These are phyloP conservation scores for Blastocladiella emersonii DNA, from an alignment of 371 early-diverging fungal genomes.

Conservation along the genomic window DNA sequence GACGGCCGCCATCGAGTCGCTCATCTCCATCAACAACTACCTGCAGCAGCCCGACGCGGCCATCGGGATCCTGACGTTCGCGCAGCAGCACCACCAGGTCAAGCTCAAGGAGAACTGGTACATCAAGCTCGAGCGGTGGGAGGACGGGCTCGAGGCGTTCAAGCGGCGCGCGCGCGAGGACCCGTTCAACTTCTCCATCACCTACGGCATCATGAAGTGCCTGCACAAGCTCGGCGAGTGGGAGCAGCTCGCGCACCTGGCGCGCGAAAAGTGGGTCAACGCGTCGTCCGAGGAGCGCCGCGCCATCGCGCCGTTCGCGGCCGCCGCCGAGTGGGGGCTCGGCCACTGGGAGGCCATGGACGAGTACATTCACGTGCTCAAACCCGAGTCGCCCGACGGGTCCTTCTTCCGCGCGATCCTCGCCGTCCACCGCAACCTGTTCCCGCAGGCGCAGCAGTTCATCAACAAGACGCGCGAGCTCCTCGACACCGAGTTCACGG, in stretches of 20 bases:
- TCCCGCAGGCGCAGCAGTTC: slow-evolving; percentile 50
- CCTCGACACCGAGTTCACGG: slow-evolving; percentile 77
- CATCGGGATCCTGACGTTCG: slow-evolving; percentile 81
- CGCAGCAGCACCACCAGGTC: slow-evolving; percentile 72
- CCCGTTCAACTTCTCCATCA: slow-evolving; percentile 55
- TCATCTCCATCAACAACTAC: slow-evolving; percentile 89
- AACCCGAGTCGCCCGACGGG: slow-evolving; percentile 52
- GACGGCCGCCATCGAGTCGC: slow-evolving; percentile 74
- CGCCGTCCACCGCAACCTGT: slow-evolving; percentile 69
- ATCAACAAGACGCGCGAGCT: slow-evolving; percentile 75
- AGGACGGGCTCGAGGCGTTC: slow-evolving; percentile 84
- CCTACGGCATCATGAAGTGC: slow-evolving; percentile 83
- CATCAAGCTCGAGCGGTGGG: slow-evolving; percentile 85
- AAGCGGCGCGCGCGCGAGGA: slow-evolving; percentile 65
- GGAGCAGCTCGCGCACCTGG: slow-evolving; percentile 69
- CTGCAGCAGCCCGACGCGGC: slow-evolving; percentile 95
- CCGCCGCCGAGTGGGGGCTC: slow-evolving; percentile 90
- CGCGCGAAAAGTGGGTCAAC: slow-evolving; percentile 68
- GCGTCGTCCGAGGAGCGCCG: slow-evolving; percentile 36
- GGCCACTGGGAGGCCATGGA: slow-evolving; percentile 86
- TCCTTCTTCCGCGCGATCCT: slow-evolving; percentile 76
- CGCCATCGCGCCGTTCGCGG: slow-evolving; percentile 72
- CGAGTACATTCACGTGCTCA: slow-evolving; percentile 69
- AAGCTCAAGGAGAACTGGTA: slow-evolving; percentile 88
- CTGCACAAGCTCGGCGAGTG: slow-evolving; percentile 86